Conservation (phyloP, 176 grass and related monocot species). For the Raddia distichophylla region DNA sequence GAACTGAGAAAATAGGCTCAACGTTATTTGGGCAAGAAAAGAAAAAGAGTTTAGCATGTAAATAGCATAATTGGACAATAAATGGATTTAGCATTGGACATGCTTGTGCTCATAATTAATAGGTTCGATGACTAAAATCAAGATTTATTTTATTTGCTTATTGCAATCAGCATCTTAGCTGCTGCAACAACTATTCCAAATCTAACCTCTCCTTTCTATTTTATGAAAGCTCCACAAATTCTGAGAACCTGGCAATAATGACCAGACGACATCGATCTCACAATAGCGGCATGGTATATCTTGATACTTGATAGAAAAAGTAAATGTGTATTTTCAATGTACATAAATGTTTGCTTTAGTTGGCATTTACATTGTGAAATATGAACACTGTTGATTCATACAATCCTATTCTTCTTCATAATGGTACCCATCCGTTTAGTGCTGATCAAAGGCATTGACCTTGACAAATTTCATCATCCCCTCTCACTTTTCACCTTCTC, state of each 20-base stretch:
- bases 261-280: neutral
- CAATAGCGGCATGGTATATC: neutral
- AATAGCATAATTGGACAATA: too few species aligned
- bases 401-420: neutral
- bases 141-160: neutral
- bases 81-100: too few species aligned
- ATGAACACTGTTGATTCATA: neutral
- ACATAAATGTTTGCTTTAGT: neutral
- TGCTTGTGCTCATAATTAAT: neutral
- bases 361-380: neutral
- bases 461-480: neutral
- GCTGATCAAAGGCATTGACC: neutral
- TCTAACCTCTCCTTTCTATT: neutral
- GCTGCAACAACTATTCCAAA: neutral
- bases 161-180: conserved; percentile 19
- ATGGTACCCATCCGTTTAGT: neutral
- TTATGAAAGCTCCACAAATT: too few species aligned
- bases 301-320: neutral
- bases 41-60: too few species aligned
- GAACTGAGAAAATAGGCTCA: too few species aligned
- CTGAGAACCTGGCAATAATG: neutral
- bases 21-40: too few species aligned
- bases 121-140: neutral
- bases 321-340: neutral
- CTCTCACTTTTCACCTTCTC: neutral